A percentile compares a stretch with the other conserved stretches of the same genome.
These are phyloP conservation scores for Funneliformis mosseae DNA, from an alignment of 192 early-diverging fungal species.

Conservation along the genomic window DNA sequence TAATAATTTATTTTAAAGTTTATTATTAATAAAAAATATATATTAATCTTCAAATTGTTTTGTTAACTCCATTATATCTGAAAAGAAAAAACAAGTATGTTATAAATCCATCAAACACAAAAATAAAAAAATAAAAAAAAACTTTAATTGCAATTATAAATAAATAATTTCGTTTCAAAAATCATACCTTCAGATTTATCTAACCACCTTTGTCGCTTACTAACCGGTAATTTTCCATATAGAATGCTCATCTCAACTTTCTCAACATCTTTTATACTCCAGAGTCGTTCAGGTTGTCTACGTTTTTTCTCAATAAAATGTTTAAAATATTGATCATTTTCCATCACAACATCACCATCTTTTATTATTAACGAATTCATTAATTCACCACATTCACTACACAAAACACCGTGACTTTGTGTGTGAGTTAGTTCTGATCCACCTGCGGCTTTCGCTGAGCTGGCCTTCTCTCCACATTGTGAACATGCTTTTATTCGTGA, in stretches of 20 bases:
- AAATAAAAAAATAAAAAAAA: not conserved
- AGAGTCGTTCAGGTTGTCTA: not conserved
- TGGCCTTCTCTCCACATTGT: constrained; percentile 12
- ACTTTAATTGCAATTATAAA: no score
- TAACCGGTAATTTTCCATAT: constrained; percentile 5
- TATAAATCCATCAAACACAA: not conserved
- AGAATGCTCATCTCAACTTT: not conserved
- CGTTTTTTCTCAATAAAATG: constrained; percentile 27
- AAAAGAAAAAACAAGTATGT: not conserved
- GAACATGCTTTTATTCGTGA: constrained; percentile 12
- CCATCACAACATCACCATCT: not conserved
- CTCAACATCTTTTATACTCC: not conserved
- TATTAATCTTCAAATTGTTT: not conserved
- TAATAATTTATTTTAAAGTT: no score
- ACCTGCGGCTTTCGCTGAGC: not conserved
- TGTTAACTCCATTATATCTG: not conserved
- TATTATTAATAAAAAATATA: no score
- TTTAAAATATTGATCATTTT: constrained; percentile 18
- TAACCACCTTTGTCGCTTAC: constrained; percentile 13
- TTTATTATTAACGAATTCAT: constrained; percentile 6
- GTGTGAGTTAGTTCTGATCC: not conserved
- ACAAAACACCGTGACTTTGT: not conserved
- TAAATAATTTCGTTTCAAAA: no score
- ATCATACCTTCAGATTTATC: constrained; percentile 13
- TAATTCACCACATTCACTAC: constrained; percentile 15